Percentiles rank a stretch among this genome's conserved stretches.
phyloP scores from a whole-genome alignment of 2,329 filamentous ascomycete genomes.

The Dactylellina haptotyla region DNA sequence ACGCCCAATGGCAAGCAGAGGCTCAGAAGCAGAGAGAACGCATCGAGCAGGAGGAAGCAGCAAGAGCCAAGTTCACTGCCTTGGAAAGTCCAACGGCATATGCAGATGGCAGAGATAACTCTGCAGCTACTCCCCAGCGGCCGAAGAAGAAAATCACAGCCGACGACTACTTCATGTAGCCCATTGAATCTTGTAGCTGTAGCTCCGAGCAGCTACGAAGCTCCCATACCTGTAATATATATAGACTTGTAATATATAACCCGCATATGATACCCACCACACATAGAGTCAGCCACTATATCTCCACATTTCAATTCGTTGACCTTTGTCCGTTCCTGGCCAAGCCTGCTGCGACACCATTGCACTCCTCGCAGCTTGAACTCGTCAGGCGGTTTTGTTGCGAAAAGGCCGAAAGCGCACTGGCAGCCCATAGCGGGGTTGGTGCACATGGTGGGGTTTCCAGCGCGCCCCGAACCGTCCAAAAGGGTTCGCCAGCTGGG shows the following conservation, averaged over 20 bases:
- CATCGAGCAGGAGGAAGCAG: conserved; percentile 52
- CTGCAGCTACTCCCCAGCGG: not conserved
- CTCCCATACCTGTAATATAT: conserved; percentile 19
- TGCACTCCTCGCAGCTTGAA: not conserved
- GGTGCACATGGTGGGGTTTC: conserved; percentile 43
- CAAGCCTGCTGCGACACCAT: too few relatives aligned
- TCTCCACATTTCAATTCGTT: not conserved
- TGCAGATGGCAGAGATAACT: not conserved
- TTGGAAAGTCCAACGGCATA: conserved; percentile 26
- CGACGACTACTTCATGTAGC: conserved; percentile 46
- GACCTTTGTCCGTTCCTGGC: too few relatives aligned
- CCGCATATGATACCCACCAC: conserved; percentile 23
- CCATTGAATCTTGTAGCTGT: not conserved
- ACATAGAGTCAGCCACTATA: not conserved
- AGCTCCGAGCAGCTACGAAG: not conserved
- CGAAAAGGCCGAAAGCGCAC: conserved; percentile 34
- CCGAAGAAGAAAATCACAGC: conserved; percentile 44
- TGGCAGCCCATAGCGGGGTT: conserved; percentile 29
- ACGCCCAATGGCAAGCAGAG: conserved; percentile 64
- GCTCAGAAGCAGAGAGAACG: conserved; percentile 52
- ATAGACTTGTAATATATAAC: conserved; percentile 18
- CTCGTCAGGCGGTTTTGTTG: not conserved
- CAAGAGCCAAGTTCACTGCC: conserved; percentile 55
- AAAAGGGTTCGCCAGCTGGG: not conserved
- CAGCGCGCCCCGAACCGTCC: conserved; percentile 11